Evolutionary conservation across 2,329 filamentous ascomycete genomes (phyloP).

Genomic region (Escovopsis sp.): DNA sequence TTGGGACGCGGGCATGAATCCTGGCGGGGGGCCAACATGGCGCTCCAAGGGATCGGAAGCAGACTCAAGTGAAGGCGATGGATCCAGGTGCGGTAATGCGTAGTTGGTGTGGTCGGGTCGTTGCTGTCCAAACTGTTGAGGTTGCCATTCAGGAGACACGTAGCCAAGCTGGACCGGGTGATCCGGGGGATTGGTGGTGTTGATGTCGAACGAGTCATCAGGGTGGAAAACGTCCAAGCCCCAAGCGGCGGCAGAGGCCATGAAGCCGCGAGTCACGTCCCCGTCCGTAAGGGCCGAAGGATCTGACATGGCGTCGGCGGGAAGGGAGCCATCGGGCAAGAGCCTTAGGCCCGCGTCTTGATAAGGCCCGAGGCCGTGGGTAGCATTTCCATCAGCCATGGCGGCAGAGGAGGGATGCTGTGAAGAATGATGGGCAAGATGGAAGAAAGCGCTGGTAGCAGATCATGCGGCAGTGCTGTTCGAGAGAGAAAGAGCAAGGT

Average conservation of each 20-base stretch:
- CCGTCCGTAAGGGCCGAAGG: slow-evolving; percentile 15
- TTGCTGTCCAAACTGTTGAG: slow-evolving; percentile 19
- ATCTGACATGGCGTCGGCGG: slow-evolving; percentile 16
- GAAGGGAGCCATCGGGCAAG: slow-evolving; percentile 18
- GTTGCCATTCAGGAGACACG: slow-evolving; percentile 19
- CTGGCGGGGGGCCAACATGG: slow-evolving; percentile 14
- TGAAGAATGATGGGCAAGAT: slow-evolving; percentile 3
- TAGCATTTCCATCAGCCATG: slow-evolving; percentile 26
- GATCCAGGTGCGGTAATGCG: slow-evolving; percentile 19
- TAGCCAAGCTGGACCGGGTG: slow-evolving; percentile 18
- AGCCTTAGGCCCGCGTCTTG: slow-evolving; percentile 26
- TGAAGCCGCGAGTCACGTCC: slow-evolving; percentile 20
- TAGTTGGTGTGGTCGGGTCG: slow-evolving; percentile 18
- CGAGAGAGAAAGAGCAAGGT: slow-evolving; percentile 1
- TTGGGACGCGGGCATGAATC: slow-evolving; percentile 15
- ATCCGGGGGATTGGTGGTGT: slow-evolving; percentile 20
- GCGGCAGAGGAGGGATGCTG: slow-evolving; percentile 3
- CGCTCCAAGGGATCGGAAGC: slow-evolving; percentile 7
- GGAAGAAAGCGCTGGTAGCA: slow-evolving; percentile 3
- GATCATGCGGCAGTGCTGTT: slow-evolving; percentile 4
- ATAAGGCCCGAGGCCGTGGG: slow-evolving; percentile 25
- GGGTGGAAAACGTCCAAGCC: slow-evolving; percentile 32
- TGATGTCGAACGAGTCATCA: slow-evolving; percentile 29
- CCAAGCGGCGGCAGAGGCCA: slow-evolving; percentile 24
- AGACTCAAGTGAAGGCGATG: slow-evolving; percentile 18